These are phyloP conservation scores for Aquilaria sinensis DNA, from an alignment of 345 rosid species.

Conservation along the genomic window DNA sequence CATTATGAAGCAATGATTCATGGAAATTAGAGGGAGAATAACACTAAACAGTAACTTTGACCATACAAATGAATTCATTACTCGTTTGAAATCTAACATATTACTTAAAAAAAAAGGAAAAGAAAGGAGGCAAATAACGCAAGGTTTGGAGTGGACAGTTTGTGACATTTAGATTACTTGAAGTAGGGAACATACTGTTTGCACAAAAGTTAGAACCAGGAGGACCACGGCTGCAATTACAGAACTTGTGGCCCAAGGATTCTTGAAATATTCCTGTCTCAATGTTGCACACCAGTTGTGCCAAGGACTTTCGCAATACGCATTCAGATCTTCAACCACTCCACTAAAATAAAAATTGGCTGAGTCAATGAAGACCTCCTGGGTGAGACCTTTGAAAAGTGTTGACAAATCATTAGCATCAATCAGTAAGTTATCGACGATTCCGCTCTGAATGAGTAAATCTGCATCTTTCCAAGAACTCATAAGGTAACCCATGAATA, in stretches of 20 bases:
- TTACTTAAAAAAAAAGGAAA: no score
- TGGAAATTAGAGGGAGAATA: no score
- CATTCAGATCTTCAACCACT: background rate
- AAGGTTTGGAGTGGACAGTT: no score
- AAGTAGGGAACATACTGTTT: no score
- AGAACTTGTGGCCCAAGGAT: background rate
- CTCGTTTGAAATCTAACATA: no score
- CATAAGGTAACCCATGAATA: background rate
- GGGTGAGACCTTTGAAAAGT: background rate
- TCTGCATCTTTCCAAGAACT: background rate
- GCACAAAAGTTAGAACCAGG: background rate
- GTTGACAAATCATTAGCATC: background rate
- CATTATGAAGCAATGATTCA: no score
- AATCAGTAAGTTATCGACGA: background rate
- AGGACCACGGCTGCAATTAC: background rate
- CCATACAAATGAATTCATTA: no score
- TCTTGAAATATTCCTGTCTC: background rate
- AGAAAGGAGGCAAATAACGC: no score
- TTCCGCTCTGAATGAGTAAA: background rate
- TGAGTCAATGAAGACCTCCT: background rate
- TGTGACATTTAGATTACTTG: no score
- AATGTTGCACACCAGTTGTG: background rate
- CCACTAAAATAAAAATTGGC: background rate
- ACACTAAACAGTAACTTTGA: no score
- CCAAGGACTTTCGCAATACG: background rate